These are phyloP conservation scores for Penicillium manginii DNA, from an alignment of 495 filamentous ascomycete species.

Conservation along the genomic window DNA sequence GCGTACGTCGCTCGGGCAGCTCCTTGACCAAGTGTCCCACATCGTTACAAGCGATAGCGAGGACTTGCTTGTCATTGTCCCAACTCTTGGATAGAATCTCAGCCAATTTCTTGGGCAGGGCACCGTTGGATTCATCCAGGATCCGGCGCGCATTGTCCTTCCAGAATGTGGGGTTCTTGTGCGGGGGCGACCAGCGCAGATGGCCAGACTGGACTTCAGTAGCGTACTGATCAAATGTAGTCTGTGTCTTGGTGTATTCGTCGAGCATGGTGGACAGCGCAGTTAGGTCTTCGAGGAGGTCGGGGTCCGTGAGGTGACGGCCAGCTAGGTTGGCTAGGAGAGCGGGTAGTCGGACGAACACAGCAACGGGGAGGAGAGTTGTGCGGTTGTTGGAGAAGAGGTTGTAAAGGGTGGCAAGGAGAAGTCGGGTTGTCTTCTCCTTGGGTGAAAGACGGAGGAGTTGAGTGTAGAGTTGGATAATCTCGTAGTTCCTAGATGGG, in stretches of 20 bases:
- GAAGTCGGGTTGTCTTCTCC: conserved; percentile 93
- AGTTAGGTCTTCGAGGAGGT: conserved; percentile 84
- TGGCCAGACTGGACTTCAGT: conserved; percentile 87
- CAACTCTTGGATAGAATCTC: conserved; percentile 85
- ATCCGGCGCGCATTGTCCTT: conserved; percentile 92
- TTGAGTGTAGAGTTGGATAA: conserved; percentile 86
- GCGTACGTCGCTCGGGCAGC: conserved; percentile 78
- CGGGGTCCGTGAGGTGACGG: conserved; percentile 85
- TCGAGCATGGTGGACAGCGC: conserved; percentile 78
- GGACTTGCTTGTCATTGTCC: conserved; percentile 92
- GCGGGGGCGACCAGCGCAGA: conserved; percentile 93
- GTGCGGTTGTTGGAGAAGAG: conserved; percentile 74
- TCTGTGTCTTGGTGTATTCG: conserved; percentile 94
- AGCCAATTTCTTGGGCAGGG: conserved; percentile 78
- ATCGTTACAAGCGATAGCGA: conserved; percentile 96
- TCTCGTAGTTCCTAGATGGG: conserved; percentile 76
- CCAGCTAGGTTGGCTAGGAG: conserved; percentile 78
- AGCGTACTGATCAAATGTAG: conserved; percentile 95
- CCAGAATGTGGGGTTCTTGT: conserved; percentile 91
- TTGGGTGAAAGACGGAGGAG: conserved; percentile 92
- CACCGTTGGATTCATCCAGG: conserved; percentile 79
- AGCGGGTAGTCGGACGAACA: conserved; percentile 79
- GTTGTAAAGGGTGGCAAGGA: conserved; percentile 86
- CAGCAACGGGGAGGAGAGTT: conserved; percentile 78
- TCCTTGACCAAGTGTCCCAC: conserved; percentile 87